These are phyloP conservation scores for Pseudonitzschia multiseries DNA, from an alignment of 108 stramenopile genomes.

Conservation along the genomic window DNA sequence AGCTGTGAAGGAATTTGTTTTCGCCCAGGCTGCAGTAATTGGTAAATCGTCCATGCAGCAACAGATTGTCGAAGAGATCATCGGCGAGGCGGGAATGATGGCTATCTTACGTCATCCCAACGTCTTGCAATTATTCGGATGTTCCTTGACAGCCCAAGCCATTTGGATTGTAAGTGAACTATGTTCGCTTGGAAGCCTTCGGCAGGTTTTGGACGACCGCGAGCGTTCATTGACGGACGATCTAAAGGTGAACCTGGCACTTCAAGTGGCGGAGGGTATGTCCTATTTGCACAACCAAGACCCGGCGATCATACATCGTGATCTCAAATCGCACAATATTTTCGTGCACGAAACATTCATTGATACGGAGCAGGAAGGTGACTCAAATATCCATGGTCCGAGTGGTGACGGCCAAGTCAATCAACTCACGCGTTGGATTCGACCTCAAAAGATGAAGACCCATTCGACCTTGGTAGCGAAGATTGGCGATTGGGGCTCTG, in stretches of 20 bases:
- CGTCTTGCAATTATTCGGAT: constrained; percentile 95
- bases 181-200: constrained; percentile 88
- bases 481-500: constrained; percentile 97
- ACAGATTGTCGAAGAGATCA: constrained; percentile 97
- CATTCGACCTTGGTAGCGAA: constrained; percentile 81
- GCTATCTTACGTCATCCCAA: constrained; percentile 94
- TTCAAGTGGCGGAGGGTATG: constrained; percentile 97
- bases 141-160: constrained; percentile 92
- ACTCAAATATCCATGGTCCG: constrained; percentile 15
- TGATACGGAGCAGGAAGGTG: constrained; percentile 42
- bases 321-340: constrained; percentile 97
- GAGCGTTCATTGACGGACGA: constrained; percentile 55
- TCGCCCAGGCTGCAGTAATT: constrained; percentile 96
- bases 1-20: constrained; percentile 98
- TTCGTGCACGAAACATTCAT: constrained; percentile 92
- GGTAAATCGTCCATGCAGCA: constrained; percentile 93
- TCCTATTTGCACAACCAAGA: constrained; percentile 91
- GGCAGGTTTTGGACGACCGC: constrained; percentile 89
- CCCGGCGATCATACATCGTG: constrained; percentile 97
- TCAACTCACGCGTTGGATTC: constrained; percentile 18
- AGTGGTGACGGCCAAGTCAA: neutral
- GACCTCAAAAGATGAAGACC: constrained; percentile 51
- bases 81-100: constrained; percentile 99
- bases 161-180: constrained; percentile 98
- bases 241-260: constrained; percentile 63